Evolutionary conservation across 164 flowering plant genomes (phyloP), one percentile per base, ranked within the genome.

Genomic region (Stephania yunnanensis): DNA sequence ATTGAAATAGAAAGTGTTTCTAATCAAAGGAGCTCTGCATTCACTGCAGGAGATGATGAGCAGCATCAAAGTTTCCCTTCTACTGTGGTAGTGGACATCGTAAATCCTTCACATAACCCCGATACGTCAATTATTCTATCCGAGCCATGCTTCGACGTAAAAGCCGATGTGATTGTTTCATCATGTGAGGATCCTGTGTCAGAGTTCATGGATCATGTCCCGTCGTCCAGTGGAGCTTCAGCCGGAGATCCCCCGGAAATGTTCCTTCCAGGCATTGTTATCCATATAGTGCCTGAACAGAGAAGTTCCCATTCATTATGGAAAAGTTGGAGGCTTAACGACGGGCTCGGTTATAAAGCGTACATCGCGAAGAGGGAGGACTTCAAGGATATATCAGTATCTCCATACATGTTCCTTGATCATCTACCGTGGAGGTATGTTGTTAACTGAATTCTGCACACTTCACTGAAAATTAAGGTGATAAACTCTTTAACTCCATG

Each of bases 381-480:
- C 72, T 93, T 93, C 81, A 87, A 83, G 72, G 91, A 89, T 76
- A 87, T 93, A 10, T 77, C 83, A 19, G 92, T 93, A 5, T 89
- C 92, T 5, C 90, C 89, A 55, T 85, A 76, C 64, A 93, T 93
- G 98, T 91, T 93, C 83, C 89, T 93, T 13, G 98, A 93, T 68
- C 98, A 93, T 85, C 89, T 93, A 1, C 96, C 98, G 15, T 93
- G 98, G 96, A 89, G 96, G 94, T 92, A 85, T 58, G 65, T 69
- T 48, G 12, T 63, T 31, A 61, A 45, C 42, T 4, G n/a, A n/a
- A 10, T 50, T 22, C 10, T 19, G 17, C 74, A 61, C 9, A 7
- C 1, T 25, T 12, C 0, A 17, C 12, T 46, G 29, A 50, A 25
- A 48, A 48, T 50, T 6, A 12, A 8, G 46, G 45, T 30, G 7